phyloP scores from a whole-genome alignment of 371 early-diverging fungal genomes.

The Zychaea mexicana region DNA sequence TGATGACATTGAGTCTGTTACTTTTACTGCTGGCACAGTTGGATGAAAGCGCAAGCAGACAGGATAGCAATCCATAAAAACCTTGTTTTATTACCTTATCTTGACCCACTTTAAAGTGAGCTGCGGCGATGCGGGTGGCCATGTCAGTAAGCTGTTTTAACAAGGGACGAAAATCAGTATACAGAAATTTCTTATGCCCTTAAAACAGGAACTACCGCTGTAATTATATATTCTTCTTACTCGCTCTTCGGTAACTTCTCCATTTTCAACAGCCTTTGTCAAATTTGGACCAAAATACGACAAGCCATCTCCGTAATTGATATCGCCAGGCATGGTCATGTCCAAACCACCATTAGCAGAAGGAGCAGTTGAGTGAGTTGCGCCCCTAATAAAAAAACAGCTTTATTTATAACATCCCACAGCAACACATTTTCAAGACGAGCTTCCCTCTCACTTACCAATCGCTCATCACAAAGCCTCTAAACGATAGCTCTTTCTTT shows the following conservation, averaged over 20 bases:
- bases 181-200: neutral
- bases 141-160: conserved; percentile 42
- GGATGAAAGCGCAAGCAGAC: too few species aligned
- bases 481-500: conserved; percentile 43
- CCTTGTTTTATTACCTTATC: conserved; percentile 6
- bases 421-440: too few species aligned
- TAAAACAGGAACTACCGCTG: neutral
- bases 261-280: conserved; percentile 27
- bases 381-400: conserved; percentile 2
- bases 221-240: neutral
- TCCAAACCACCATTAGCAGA: conserved; percentile 46
- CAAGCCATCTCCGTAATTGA: neutral
- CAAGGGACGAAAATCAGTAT: too few species aligned
- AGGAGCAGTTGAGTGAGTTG: conserved; percentile 20
- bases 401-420: too few species aligned
- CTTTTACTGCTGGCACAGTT: too few species aligned
- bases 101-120: conserved; percentile 42
- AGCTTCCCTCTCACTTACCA: conserved; percentile 9
- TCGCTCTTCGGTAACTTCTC: conserved; percentile 30
- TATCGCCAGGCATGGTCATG: conserved; percentile 51
- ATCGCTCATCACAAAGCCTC: conserved; percentile 29
- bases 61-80: conserved; percentile 8
- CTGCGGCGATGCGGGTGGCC: conserved; percentile 57
- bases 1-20: too few species aligned
- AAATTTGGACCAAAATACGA: conserved; percentile 28